Percentiles rank a stretch among this genome's conserved stretches.
Conservation (phyloP, 2,329 filamentous ascomycete genomes). For the Penicillium sp. region DNA sequence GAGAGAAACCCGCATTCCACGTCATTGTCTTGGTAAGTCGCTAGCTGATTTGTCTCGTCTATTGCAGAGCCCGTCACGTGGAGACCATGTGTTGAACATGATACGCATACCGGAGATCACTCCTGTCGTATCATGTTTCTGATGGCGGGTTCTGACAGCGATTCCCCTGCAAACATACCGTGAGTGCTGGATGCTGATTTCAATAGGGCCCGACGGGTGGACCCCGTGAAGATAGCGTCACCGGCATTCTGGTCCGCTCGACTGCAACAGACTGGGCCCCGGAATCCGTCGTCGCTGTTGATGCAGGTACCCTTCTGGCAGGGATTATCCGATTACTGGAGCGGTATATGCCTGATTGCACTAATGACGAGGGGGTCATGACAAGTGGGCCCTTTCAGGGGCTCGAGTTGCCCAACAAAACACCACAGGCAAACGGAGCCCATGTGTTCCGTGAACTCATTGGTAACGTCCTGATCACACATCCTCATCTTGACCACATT, state of each 20-base stretch:
- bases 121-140: background rate
- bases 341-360: slow-evolving; percentile 26
- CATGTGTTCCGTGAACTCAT: slow-evolving; percentile 78
- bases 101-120: background rate
- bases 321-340: slow-evolving; percentile 81
- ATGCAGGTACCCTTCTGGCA: slow-evolving; percentile 86
- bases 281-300: slow-evolving; percentile 85
- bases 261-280: slow-evolving; percentile 75
- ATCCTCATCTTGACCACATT: slow-evolving; percentile 95
- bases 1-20: slow-evolving; percentile 59
- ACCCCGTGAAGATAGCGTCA: slow-evolving; percentile 85
- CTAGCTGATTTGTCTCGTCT: slow-evolving; percentile 4
- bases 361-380: slow-evolving; percentile 32
- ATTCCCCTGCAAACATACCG: slow-evolving; percentile 2
- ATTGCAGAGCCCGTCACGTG: slow-evolving; percentile 3
- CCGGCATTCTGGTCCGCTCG: slow-evolving; percentile 85
- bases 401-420: slow-evolving; percentile 67
- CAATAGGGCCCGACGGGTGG: slow-evolving; percentile 82
- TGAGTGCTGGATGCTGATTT: slow-evolving; percentile 28
- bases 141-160: slow-evolving; percentile 19
- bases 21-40: slow-evolving; percentile 72
- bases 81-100: slow-evolving; percentile 6
- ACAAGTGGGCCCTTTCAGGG: slow-evolving; percentile 77
- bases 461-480: slow-evolving; percentile 88
- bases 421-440: slow-evolving; percentile 74